A percentile compares a stretch with the other conserved stretches of the same genome.
Conservation (phyloP, 306 rosid species). For the Cicer yamashitae region DNA sequence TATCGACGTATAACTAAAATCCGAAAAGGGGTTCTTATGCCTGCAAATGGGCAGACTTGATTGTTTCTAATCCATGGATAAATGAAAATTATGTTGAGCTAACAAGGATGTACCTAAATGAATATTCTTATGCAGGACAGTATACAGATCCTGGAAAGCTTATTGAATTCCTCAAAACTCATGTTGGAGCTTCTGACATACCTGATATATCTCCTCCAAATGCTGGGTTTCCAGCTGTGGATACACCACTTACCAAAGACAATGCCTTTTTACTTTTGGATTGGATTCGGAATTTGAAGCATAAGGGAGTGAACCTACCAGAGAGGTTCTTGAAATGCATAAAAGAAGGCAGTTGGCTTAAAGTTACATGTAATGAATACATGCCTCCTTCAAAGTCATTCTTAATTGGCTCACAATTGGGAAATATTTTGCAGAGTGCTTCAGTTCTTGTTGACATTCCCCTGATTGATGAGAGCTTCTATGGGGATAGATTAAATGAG, state of each 20-base stretch:
- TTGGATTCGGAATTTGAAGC: slow-evolving; percentile 59
- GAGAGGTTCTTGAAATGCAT: slow-evolving; percentile 56
- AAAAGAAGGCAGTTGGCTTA: slow-evolving; percentile 72
- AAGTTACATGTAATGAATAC: slow-evolving; percentile 54
- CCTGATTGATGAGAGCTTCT: slow-evolving; percentile 60
- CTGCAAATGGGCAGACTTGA: slow-evolving; percentile 69
- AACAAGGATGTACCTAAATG: slow-evolving; percentile 54
- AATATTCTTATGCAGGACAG: slow-evolving; percentile 50
- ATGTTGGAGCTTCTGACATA: slow-evolving; percentile 62
- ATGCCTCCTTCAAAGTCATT: slow-evolving; percentile 73
- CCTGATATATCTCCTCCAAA: slow-evolving; percentile 69
- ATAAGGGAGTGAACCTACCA: slow-evolving; percentile 32
- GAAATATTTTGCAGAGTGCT: slow-evolving; percentile 59
- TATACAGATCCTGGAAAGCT: slow-evolving; percentile 30
- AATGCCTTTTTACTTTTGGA: slow-evolving; percentile 69
- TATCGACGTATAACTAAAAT: slow-evolving; percentile 44
- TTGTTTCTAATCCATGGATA: slow-evolving; percentile 70
- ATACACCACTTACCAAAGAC: slow-evolving; percentile 57
- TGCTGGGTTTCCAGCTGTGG: slow-evolving; percentile 54
- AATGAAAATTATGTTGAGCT: slow-evolving; percentile 60
- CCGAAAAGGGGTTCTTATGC: slow-evolving; percentile 58
- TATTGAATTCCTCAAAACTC: slow-evolving; percentile 50
- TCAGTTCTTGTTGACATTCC: slow-evolving; percentile 75
- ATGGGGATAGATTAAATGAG: slow-evolving; percentile 52
- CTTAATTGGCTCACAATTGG: slow-evolving; percentile 55